Evolutionary conservation across 2,329 filamentous ascomycete genomes (phyloP), one percentile per base, ranked within the genome.

Genomic region (Botrytis elliptica): DNA sequence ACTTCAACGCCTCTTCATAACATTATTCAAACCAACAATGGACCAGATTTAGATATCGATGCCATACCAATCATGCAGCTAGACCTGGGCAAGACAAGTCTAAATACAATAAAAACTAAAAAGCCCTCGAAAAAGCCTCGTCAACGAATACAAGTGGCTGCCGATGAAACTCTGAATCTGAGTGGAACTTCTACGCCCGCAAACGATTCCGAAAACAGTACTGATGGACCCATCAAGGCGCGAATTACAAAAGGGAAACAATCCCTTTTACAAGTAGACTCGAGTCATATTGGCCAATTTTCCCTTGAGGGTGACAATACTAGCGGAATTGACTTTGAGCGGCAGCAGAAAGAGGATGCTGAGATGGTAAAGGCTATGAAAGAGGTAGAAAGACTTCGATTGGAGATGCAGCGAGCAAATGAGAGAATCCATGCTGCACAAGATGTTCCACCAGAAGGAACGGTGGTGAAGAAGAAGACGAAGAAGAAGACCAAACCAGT

Each of bases 61-160:
- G 89, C 93, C 2, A 99, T 99, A 78, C 96, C 96, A 3, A 95
- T 99, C 79, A 96, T 99, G 90, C 91, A 97, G 81, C 87, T 99
- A 65, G 91, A 97, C 75, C 87, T 98, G 12, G 90, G 91, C 46
- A 88, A 87, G 74, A 82, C 82, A 57, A 79, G 75, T 60, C 33
- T 75, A 46, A 67, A 75, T 73, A 72, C 81, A 78, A 74, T 67
- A 75, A 80, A 22, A 73, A 80, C 74, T 76, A 82, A 75, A 78
- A 83, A 75, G 80, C 82, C 78, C 77, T 81, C 73, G 72, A 81
- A 79, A 36, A 85, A 86, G 77, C 83, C 85, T 8, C 85, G 87
- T 1, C 89, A 89, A 74, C 89, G 86, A 77, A 88, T 95, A 76
- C 84, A 93, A 57, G 88, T 96, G 75, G 88, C 90, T 1, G 87